Base-by-base conservation (phyloP, 2,329 filamentous ascomycete genomes). In the Epichloe bromicola region DNA sequence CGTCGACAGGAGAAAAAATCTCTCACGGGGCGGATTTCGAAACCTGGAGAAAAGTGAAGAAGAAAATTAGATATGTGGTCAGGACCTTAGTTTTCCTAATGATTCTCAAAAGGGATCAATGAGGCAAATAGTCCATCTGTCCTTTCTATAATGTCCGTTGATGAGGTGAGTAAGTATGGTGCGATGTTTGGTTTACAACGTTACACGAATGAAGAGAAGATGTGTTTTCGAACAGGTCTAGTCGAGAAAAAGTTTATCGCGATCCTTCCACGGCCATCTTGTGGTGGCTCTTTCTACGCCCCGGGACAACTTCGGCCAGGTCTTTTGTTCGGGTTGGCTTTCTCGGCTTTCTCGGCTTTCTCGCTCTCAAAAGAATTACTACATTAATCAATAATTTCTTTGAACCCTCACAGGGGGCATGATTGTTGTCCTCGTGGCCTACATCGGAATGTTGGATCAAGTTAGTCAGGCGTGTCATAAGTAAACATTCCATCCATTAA, bases 41-140 rank as follows among this genome's bases (percentile, higher is more conserved):
- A 56, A 51, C 33, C 19, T 23, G 14, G 33, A 37, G 17, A 23
- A 45, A 15, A 30, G 26, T 30, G 8, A 30, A 57, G 52, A 56
- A 56, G 57, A 52, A 55, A 53, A 59, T 54, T 53, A 56, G 57
- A 58, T 53, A 57, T 58, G 58, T 58, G 59, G 58, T 60, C 60
- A 59, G 56, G 56, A 60, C 56, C 61, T 60, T 56, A 59, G 50
- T 59, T 53, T 56, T 58, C 54, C 55, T 57, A 55, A 58, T 57
- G 57, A 57, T 37, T 45, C n/a, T 20, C 48, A 23, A 56, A 56
- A 58, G 61, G 60, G 60, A 54, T 61, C 63, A 59, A 64, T 60
- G 61, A 63, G 55, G 57, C 61, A 65, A 58, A 61, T 63, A 63
- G 59, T 58, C 63, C 64, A 62, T 63, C 54, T 61, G 57, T 59